These are phyloP conservation scores for Coniochaeta sp. DNA, from an alignment of 2,329 filamentous ascomycete species.

Conservation along the genomic window DNA sequence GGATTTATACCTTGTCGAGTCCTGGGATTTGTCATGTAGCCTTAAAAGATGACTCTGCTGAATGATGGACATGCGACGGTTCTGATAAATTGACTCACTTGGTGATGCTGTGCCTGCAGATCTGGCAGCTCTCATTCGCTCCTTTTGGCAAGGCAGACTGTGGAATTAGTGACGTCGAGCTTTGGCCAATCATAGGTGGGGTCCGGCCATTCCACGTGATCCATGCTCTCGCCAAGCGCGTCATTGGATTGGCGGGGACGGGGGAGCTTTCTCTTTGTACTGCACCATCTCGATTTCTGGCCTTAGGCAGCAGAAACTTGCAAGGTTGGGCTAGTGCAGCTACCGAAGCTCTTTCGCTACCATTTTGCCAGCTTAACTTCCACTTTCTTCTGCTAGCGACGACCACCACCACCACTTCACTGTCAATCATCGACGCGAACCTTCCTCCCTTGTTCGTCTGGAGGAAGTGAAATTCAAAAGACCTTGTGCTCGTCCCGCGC, in stretches of 20 bases:
- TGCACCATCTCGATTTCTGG: neutral
- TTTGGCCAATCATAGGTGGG: neutral
- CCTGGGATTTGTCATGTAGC: neutral
- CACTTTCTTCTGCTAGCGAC: neutral
- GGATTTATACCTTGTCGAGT: conserved; percentile 10
- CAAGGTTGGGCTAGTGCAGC: neutral
- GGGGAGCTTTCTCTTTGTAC: neutral
- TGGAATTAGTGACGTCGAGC: conserved; percentile 7
- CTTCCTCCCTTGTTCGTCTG: neutral
- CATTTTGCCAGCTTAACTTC: conserved; percentile 1
- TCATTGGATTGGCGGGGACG: neutral
- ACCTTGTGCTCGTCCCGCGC: too few relatives aligned
- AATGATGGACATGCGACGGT: neutral
- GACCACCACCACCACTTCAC: too few relatives aligned
- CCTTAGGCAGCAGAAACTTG: neutral
- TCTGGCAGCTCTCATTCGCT: neutral
- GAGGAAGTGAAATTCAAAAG: neutral
- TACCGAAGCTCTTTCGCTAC: neutral
- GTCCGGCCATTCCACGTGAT: neutral
- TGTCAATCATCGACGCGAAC: neutral
- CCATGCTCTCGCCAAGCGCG: neutral
- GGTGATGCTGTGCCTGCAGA: neutral
- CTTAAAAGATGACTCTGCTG: conserved; percentile 1
- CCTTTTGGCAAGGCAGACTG: conserved; percentile 8
- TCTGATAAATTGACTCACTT: neutral